Evolutionary conservation across 2,329 filamentous ascomycete genomes (phyloP), one percentile per base, ranked within the genome.

Genomic region (Clarireedia paspali): DNA sequence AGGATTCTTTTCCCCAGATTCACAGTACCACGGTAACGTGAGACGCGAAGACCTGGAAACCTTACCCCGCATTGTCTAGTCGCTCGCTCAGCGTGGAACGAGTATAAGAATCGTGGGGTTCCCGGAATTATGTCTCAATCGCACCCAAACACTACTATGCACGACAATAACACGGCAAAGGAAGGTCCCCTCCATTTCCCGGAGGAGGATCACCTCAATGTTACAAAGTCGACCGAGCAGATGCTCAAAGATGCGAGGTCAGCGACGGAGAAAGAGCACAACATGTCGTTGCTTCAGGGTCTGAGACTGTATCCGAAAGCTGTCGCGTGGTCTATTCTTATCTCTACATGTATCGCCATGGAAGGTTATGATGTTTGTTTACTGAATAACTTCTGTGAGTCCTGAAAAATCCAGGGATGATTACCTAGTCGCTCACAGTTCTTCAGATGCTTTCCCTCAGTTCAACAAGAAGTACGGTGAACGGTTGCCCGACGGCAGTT

Each of bases 281-380:
- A 39, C n/a, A 57, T 57, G 55, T 47, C 55, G 26, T 48, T 57
- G 23, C 45, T 53, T 6, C 62, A 64, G 39, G 62, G 64, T 14
- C 47, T 67, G 53, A 60, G 30, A 15, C 57, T 57, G 15, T 65
- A 66, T 26, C 64, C 64, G 3, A 63, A 62, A 49, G 64, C 63
- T 7, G 57, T 64, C 7, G 57, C 60, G 3, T 74, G 70, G 66
- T 71, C 70, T 4, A 58, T 73, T 20, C 44, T 71, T 30, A 64
- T 74, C 14, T 73, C 71, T 0, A 66, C 68, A 15, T 67, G 70
- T 4, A 70, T 74, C 39, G 63, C 73, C 39, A 74, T 74, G 72
- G 72, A 74, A 60, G 72, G 72, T 17, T 74, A 73, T 48, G 72
- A 74, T 58, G 65, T 65, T 0, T 68, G 66, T 20, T 59, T 73